phyloP scores from a whole-genome alignment of 768 basidiomycete species.

The Kwoniella dendrophila region DNA sequence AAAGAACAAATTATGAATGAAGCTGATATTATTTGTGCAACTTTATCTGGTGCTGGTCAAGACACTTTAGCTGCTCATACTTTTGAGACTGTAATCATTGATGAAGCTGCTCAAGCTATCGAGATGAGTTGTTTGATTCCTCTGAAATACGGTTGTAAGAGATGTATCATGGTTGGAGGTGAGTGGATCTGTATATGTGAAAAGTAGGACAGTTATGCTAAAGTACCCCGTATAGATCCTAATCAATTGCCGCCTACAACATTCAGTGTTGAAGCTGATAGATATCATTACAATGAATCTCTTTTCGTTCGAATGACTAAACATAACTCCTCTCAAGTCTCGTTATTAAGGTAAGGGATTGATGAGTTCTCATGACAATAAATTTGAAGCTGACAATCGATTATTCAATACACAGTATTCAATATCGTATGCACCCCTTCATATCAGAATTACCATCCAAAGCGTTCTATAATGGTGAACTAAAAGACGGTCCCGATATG shows the following conservation, averaged over 20 bases:
- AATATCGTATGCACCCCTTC: conserved; percentile 99
- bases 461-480: conserved; percentile 77
- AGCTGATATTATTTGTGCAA: conserved; percentile 91
- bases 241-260: conserved; percentile 92
- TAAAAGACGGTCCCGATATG: conserved; percentile 90
- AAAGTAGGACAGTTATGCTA: background rate
- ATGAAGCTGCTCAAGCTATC: conserved; percentile 96
- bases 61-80: conserved; percentile 76
- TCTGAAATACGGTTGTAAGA: conserved; percentile 77
- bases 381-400: background rate
- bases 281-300: conserved; percentile 75
- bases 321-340: conserved; percentile 76
- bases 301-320: conserved; percentile 89
- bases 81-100: conserved; percentile 95
- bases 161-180: conserved; percentile 94
- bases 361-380: background rate
- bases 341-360: conserved; percentile 74
- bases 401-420: conserved; percentile 72
- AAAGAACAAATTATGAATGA: conserved; percentile 76
- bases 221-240: conserved; percentile 53
- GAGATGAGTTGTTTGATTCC: conserved; percentile 95
- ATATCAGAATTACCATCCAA: conserved; percentile 87
- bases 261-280: conserved; percentile 65
- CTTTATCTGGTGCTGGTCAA: conserved; percentile 89
- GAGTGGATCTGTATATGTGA: conserved; percentile 29